Evolutionary conservation across 2,329 filamentous ascomycete genomes (phyloP), one percentile per base, ranked within the genome.

Genomic region (Madurella mycetomatis): DNA sequence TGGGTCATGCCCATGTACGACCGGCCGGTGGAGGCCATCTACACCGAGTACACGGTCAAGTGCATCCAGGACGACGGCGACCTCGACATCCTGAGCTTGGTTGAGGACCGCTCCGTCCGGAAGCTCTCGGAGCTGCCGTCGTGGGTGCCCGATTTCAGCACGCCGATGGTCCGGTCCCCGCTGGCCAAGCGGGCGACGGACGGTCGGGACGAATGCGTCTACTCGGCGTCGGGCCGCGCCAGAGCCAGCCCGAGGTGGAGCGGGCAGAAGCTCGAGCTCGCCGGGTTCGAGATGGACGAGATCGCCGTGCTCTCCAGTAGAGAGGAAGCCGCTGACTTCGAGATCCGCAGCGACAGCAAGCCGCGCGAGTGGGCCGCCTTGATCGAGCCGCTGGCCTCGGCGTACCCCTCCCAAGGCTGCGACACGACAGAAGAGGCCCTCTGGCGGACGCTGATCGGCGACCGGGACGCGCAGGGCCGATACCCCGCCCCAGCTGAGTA

Each of bases 61-160:
- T 46, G 44, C 44, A 34, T 46, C 2, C 44, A 7, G 2, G 44
- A 46, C 30, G 44, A 46, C 30, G 44, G 44, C 5, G 30, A 46
- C 44, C 44, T 46, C 30, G 44, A 34, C 44, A n/a, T 46, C 13
- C 25, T 46, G 1, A 32, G 44, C 9, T 25, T 15, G 9, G 30
- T 46, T 4, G 44, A 46, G 30, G 44, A 46, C 30, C 7, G 25
- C 3, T 15, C 19, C 9, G 18, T 25, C 4, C 30, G 25, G 13
- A 46, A 11, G 30, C 15, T 46, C 3, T 9, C 5, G 3, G 44
- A 9, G 3, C 44, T 46, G 19, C 44, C 25, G 25, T 46, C 44
- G 44, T 46, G 44, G 44, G 44, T 46, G 19, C 44, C 44, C 30
- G 44, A 46, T 32, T 46, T 46, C 25, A 46, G 44, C 30, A 13